phyloP scores from a whole-genome alignment of 257 asterid species.

The Solanum lycopersicoides region DNA sequence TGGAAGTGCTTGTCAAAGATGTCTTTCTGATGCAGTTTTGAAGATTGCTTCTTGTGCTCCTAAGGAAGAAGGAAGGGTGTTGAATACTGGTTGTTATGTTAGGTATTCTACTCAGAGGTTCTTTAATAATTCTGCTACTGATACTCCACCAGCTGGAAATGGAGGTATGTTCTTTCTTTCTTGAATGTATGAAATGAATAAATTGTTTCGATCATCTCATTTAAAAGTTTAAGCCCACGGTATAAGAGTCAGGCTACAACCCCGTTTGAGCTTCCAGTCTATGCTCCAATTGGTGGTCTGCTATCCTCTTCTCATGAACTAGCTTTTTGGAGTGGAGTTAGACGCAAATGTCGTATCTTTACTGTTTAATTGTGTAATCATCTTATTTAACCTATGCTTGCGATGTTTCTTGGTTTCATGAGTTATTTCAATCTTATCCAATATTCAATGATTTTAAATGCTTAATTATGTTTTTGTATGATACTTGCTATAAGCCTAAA shows the following conservation, averaged over 20 bases:
- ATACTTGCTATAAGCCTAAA: neutral
- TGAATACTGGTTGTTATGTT: conserved; percentile 64
- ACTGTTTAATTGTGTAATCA: neutral
- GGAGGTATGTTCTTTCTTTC: conserved; percentile 26
- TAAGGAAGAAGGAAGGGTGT: conserved; percentile 47
- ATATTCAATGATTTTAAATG: neutral
- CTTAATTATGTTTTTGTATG: neutral
- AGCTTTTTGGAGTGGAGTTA: neutral
- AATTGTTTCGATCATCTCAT: neutral
- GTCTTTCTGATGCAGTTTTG: conserved; percentile 33
- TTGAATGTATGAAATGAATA: neutral
- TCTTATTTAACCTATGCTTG: neutral
- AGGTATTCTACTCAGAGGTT: conserved; percentile 54
- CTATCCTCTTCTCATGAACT: too few species aligned
- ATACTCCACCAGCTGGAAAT: conserved; percentile 11
- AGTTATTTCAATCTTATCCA: neutral
- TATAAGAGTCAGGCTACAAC: too few species aligned
- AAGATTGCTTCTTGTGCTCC: conserved; percentile 39
- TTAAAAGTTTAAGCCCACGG: neutral
- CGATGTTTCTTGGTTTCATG: neutral
- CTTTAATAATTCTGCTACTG: conserved; percentile 33
- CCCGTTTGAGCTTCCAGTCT: too few species aligned
- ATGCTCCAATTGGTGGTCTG: neutral
- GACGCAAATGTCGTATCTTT: neutral
- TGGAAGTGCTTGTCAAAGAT: conserved; percentile 31